phyloP scores from a whole-genome alignment of 257 asterid genomes.

The Penstemon barbatus region DNA sequence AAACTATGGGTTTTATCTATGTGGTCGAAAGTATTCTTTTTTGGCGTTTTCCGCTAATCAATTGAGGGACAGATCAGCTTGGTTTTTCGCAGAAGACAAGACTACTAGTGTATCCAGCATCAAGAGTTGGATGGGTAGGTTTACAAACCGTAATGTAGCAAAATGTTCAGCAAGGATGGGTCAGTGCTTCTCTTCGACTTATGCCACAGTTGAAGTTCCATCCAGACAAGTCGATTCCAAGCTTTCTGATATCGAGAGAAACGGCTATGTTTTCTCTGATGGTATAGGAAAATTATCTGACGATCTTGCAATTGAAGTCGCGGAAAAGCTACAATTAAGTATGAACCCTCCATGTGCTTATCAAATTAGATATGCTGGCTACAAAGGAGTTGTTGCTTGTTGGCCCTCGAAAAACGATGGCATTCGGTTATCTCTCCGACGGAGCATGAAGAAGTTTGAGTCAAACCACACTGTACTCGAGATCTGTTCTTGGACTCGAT shows the following conservation, averaged over 20 bases:
- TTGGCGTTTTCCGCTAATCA: conserved; percentile 91
- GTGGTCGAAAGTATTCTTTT: conserved; percentile 74
- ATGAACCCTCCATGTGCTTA: conserved; percentile 74
- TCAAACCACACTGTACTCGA: conserved; percentile 78
- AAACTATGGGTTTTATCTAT: conserved; percentile 58
- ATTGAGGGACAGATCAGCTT: conserved; percentile 86
- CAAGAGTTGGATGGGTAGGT: conserved; percentile 83
- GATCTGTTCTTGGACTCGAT: conserved; percentile 90
- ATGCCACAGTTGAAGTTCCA: conserved; percentile 82
- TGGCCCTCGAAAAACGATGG: conserved; percentile 60
- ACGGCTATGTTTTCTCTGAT: conserved; percentile 72
- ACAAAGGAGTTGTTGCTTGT: conserved; percentile 84
- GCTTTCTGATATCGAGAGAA: conserved; percentile 60
- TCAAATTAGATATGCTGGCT: conserved; percentile 88
- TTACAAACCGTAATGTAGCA: conserved; percentile 60
- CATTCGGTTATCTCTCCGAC: conserved; percentile 51
- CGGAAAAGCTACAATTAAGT: conserved; percentile 59
- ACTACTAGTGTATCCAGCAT: conserved; percentile 41
- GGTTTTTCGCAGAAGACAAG: conserved; percentile 84
- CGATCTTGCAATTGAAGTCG: conserved; percentile 78
- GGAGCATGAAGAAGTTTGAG: conserved; percentile 77
- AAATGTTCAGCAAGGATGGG: conserved; percentile 98
- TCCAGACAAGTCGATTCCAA: conserved; percentile 34
- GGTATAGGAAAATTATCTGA: conserved; percentile 79
- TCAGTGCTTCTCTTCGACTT: conserved; percentile 92